Evolutionary conservation across 495 filamentous ascomycete genomes (phyloP), one percentile per base, ranked within the genome.

Genomic region (Schizothecium vesticola): DNA sequence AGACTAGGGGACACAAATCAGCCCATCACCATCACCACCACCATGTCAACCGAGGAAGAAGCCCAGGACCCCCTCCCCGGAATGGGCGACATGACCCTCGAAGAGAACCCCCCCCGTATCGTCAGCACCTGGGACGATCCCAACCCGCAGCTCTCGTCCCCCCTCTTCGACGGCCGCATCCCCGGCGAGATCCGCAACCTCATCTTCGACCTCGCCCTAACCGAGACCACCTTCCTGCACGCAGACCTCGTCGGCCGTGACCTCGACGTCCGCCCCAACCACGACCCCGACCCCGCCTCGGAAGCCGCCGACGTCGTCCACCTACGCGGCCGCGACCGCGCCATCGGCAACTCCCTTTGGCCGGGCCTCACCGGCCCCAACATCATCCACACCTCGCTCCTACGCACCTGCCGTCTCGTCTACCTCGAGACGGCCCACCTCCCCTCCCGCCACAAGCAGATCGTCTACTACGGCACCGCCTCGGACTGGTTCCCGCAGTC

Each of bases 341-440:
- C 31, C 31, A 33, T 33, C 31, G 31, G 31, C 10, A 33, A 33
- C 31, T 12, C 31, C 59, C 59, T 61, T 10, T 61, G 60, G 60
- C 60, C 60, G 12, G 60, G 60, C n/a, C 31, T 11, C 60, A 9
- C 6, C 22, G 25, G 64, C 25, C 19, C 26, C 10, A 33, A 29
- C 26, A 25, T 36, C 25, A 66, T 66, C n/a, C 6, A n/a, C 19
- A 29, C 56, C 9, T 10, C 64, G 11, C 56, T 66, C 25, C 26
- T 66, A 2, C 64, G 64, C 23, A 66, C 64, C n/a, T 66, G 64
- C 13, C 64, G 64, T 21, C 55, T 24, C 21, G 22, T 59, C 56
- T 66, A 59, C 16, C 51, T 66, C 10, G 64, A 66, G 24, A 57
- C 55, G 3, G 21, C 64, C 12, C 64, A 66, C 29, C 55, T 66